Evolutionary conservation across 1,139 yeast species (phyloP).

Genomic region (Petasospora fabianii): DNA sequence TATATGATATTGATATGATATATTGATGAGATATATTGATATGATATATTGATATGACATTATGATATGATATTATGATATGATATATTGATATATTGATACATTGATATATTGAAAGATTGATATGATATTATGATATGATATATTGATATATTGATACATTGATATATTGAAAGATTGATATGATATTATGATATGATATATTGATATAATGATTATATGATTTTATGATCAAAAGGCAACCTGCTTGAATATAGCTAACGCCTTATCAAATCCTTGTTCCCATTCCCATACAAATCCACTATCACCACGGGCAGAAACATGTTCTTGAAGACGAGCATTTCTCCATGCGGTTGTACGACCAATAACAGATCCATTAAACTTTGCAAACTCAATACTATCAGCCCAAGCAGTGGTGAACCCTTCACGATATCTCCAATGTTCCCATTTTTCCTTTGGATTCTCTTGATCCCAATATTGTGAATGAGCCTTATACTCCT

Average conservation of each 20-base stretch:
- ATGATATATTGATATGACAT: too few species aligned
- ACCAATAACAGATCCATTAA: slow-evolving; percentile 71
- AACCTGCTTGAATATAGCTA: slow-evolving; percentile 25
- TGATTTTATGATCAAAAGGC: background rate
- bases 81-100: too few species aligned
- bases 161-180: background rate
- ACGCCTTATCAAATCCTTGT: slow-evolving; percentile 72
- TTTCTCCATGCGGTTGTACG: slow-evolving; percentile 65
- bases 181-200: background rate
- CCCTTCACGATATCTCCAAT: slow-evolving; percentile 77
- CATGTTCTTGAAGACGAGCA: slow-evolving; percentile 55
- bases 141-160: background rate
- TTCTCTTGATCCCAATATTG: slow-evolving; percentile 68
- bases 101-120: background rate
- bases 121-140: too few species aligned
- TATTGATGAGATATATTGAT: too few species aligned
- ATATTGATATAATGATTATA: too few species aligned
- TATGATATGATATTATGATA: too few species aligned
- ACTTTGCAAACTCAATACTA: slow-evolving; percentile 58
- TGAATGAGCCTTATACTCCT: slow-evolving; percentile 45
- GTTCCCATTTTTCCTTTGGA: slow-evolving; percentile 63
- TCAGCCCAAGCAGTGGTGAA: slow-evolving; percentile 74
- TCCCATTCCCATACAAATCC: slow-evolving; percentile 80
- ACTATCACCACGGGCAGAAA: slow-evolving; percentile 50
- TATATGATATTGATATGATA: too few species aligned